Conservation (phyloP, 495 filamentous ascomycete genomes). For the Clavariopsis aquatica region DNA sequence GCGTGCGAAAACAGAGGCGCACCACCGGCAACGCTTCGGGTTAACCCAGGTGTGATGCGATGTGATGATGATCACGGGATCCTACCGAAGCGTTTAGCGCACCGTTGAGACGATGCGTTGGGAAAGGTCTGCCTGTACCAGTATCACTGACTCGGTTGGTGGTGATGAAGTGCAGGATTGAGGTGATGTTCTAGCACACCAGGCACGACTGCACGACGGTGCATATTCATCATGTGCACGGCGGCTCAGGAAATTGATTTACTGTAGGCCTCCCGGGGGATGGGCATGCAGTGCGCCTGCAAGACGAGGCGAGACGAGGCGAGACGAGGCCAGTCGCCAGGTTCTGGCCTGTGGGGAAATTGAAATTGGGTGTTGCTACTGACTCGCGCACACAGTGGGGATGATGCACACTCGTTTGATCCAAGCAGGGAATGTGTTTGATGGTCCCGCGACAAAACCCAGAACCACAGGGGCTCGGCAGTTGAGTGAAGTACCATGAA, state of each 20-base stretch:
- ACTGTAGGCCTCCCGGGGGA: background rate
- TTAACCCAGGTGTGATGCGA: background rate
- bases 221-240: background rate
- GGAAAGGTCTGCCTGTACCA: background rate
- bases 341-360: slow-evolving; percentile 21
- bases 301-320: background rate
- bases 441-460: slow-evolving; percentile 5
- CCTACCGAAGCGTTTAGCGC: background rate
- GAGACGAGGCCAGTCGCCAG: background rate
- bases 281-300: slow-evolving; percentile 1
- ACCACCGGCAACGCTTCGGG: background rate
- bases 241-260: background rate
- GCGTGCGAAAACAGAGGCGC: background rate
- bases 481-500: background rate
- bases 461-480: slow-evolving; percentile 8
- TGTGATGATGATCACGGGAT: background rate
- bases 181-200: background rate
- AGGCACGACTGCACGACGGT: background rate
- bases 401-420: slow-evolving; percentile 15
- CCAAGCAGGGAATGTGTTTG: slow-evolving; percentile 20
- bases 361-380: slow-evolving; percentile 1
- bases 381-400: slow-evolving; percentile 15
- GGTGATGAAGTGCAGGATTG: too few relatives aligned
- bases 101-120: background rate
- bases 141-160: background rate